A percentile compares a stretch with the other conserved stretches of the same genome.
These are phyloP conservation scores for Blastobotrys americana DNA, from an alignment of 805 yeast species.

Conservation along the genomic window DNA sequence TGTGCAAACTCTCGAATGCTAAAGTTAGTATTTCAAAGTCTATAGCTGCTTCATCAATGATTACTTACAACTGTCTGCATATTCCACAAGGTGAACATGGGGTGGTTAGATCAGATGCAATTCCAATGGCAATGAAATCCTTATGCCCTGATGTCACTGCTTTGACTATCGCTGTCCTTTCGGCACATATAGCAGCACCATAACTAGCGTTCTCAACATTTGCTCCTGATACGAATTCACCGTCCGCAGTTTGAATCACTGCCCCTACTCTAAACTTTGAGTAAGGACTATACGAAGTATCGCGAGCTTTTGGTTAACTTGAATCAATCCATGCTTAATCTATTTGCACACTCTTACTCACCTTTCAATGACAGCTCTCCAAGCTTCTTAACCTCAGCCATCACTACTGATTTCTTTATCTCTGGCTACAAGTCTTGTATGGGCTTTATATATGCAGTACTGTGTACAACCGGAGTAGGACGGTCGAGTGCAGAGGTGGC, in stretches of 20 bases:
- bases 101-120: slow-evolving; percentile 50
- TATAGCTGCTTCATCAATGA: not conserved
- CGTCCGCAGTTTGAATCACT: slow-evolving; percentile 48
- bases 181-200: slow-evolving; percentile 73
- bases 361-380: not conserved
- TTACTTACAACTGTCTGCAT: slow-evolving; percentile 64
- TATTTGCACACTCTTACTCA: not conserved
- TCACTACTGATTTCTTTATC: too few species aligned
- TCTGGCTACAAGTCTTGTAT: too few species aligned
- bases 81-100: slow-evolving; percentile 88
- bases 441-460: too few species aligned
- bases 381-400: not conserved
- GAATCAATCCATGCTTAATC: not conserved
- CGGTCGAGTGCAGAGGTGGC: too few species aligned
- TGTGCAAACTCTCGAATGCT: slow-evolving; percentile 67
- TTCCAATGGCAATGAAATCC: slow-evolving; percentile 53
- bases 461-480: too few species aligned
- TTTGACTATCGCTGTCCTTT: slow-evolving; percentile 54
- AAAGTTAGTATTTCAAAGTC: slow-evolving; percentile 2
- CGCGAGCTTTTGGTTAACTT: slow-evolving; percentile 36
- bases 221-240: slow-evolving; percentile 58
- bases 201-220: slow-evolving; percentile 92
- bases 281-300: slow-evolving; percentile 60
- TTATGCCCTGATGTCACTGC: slow-evolving; percentile 38
- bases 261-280: slow-evolving; percentile 84